Percentiles rank a stretch among this genome's conserved stretches.
Conservation (phyloP, 139 green algal genomes). For the Tetradesmus lagerheimii region DNA sequence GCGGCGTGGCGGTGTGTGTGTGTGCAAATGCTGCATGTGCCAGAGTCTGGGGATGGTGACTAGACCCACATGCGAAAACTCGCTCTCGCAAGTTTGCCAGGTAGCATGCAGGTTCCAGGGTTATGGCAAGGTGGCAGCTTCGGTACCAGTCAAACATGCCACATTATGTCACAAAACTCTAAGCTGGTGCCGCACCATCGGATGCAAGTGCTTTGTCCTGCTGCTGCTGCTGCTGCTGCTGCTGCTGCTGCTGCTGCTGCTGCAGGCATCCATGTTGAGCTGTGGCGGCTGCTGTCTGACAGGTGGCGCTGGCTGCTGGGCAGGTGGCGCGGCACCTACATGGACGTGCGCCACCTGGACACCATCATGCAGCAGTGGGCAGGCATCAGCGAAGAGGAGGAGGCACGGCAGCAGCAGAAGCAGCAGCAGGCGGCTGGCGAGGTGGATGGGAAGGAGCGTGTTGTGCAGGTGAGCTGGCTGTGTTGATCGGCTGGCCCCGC, state of each 20-base stretch:
- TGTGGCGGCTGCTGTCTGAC: slow-evolving; percentile 69
- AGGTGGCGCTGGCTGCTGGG: slow-evolving; percentile 73
- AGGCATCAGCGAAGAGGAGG: slow-evolving; percentile 55
- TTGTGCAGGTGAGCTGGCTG: background rate
- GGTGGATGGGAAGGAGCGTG: background rate
- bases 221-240: background rate
- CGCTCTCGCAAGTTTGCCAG: too few relatives aligned
- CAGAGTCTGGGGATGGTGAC: too few relatives aligned
- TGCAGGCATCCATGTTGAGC: slow-evolving; percentile 78
- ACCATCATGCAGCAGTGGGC: slow-evolving; percentile 76
- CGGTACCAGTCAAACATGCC: too few relatives aligned
- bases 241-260: background rate
- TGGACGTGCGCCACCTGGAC: slow-evolving; percentile 63
- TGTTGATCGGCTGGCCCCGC: too few relatives aligned
- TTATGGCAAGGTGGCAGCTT: too few relatives aligned
- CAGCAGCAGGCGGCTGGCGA: background rate
- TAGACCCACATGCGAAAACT: too few relatives aligned
- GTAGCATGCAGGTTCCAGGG: too few relatives aligned
- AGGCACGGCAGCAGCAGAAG: background rate
- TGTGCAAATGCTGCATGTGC: too few relatives aligned
- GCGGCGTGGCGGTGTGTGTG: too few relatives aligned
- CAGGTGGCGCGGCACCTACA: slow-evolving; percentile 43
- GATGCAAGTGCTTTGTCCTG: background rate
- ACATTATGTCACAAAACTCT: background rate
- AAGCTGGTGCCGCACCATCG: background rate